Evolutionary conservation across 225 moss, liverwort and hornwort species (phyloP), one percentile per base, ranked within the genome.

Genomic region (Straminergon stramineum): DNA sequence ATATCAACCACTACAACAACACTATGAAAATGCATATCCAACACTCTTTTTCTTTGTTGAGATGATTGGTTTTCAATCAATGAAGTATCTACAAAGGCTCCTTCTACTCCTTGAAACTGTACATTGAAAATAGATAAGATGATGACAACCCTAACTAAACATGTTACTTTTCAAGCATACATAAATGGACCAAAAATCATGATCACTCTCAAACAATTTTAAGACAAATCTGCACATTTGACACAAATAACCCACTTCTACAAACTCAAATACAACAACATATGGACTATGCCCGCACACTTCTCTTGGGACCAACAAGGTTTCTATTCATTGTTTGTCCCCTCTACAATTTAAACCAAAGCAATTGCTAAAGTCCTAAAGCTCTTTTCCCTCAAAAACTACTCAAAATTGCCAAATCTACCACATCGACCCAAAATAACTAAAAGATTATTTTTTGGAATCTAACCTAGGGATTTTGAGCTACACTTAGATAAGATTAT

Each of bases 1-100:
- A 24, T 37, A 78, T 24, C 24, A 55, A 56, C 0, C 0, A 6
- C 6, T 15, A 37, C 3, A 22, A 52, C 53, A 75, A 53, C 1
- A 21, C 34, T 77, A 37, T 55, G 2, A 78, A 37, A 37, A 56
- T 56, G 15, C 24, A 56, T 15, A 78, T 14, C 9, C 37, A 37
- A 55, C 1, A 37, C 0, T 0, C 0, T 6, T 79, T 57, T 79
- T 17, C 13, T 79, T n/a, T 23, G 8, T 0, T 55, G 0, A 53
- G 9, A 22, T 35, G 35, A 26, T 10, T 56, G 37, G 3, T 37
- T 55, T 78, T 24, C 56, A 56, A 37, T 6, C 24, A 15, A 35
- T 15, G 3, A 18, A 58, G 58, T 17, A 12, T 16, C 18, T 39
- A n/a, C 7, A 79, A 58, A 58, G 16, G 7, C 27, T n/a, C 2